Base-by-base conservation (phyloP, 345 rosid species). In the Erodium maritimum region DNA sequence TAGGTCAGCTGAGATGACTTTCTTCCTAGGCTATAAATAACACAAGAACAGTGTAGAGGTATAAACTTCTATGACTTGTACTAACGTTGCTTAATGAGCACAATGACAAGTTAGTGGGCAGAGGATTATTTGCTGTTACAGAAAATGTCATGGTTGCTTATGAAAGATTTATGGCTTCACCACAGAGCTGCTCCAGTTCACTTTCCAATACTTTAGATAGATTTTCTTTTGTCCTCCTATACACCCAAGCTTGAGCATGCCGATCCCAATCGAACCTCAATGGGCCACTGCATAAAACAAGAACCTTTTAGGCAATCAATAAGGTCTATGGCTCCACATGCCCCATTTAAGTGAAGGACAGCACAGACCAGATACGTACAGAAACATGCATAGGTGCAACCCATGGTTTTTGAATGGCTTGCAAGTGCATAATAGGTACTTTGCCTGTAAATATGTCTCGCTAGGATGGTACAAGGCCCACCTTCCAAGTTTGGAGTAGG, bases 141-240 rank as follows among this genome's bases (percentile, higher is more conserved):
- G 46, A 37, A 5, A 37, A 37, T 37, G 33, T 37, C 46, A 37
- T 1, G 1, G 46, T 12, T 5, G 10, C 11, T 68, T 61, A 81
- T 5, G 84, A 71, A 57, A 84, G 85, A 61, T 68, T 65, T 60
- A 87, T 70, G 12, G 77, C 85, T 66, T 82, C 79, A 25, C 87
- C 83, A 53, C 88, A 87, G 9, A 80, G 67, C 55, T 73, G 76
- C 75, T 77, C 67, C 60, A 87, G 66, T 69, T 87, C 95, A 50
- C 61, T 78, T 77, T 84, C 91, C 60, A 87, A 64, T 23, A 84
- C 67, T 64, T 67, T 53, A 25, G 75, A 66, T 65, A 87, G 67
- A 52, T 75, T 80, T 42, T 86, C 84, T 72, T 75, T 79, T 0
- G 86, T 84, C 50, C 95, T 63, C 51, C 86, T 71, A 33, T 87